phyloP scores from a whole-genome alignment of 345 rosid species.

The Rhizophora mangle region DNA sequence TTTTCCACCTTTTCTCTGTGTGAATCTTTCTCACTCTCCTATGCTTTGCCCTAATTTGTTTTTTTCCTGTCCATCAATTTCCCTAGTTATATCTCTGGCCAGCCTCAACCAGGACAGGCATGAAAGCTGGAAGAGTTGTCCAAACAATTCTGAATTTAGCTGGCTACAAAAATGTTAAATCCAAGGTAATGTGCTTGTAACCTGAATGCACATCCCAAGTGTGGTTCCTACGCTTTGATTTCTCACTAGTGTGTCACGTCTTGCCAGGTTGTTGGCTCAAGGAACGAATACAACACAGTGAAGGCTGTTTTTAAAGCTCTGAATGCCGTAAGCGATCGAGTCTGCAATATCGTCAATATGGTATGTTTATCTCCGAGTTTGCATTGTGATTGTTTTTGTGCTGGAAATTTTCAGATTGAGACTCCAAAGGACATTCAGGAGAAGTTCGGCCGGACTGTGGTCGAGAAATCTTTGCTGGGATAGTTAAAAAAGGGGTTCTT shows the following conservation, averaged over 20 bases:
- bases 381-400: background rate
- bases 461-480: slow-evolving; percentile 73
- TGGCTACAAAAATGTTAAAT: slow-evolving; percentile 89
- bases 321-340: slow-evolving; percentile 67
- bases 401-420: slow-evolving; percentile 54
- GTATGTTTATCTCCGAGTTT: background rate
- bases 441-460: slow-evolving; percentile 90
- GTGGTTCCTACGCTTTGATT: background rate
- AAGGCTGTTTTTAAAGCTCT: slow-evolving; percentile 89
- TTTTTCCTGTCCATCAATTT: slow-evolving; percentile 7
- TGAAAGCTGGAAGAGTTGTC: slow-evolving; percentile 91
- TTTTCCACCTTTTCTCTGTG: background rate
- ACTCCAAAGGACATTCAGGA: slow-evolving; percentile 91
- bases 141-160: slow-evolving; percentile 71
- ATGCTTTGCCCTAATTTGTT: background rate
- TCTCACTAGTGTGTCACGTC: slow-evolving; percentile 9
- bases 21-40: background rate
- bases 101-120: slow-evolving; percentile 75
- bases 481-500: background rate
- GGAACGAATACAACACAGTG: slow-evolving; percentile 91
- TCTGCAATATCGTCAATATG: background rate
- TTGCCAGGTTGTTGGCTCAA: slow-evolving; percentile 79
- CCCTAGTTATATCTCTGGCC: slow-evolving; percentile 91
- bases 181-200: slow-evolving; percentile 56
- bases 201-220: background rate